Evolutionary conservation across 306 rosid genomes (phyloP), one percentile per base, ranked within the genome.

Genomic region (Fragaria iinumae): DNA sequence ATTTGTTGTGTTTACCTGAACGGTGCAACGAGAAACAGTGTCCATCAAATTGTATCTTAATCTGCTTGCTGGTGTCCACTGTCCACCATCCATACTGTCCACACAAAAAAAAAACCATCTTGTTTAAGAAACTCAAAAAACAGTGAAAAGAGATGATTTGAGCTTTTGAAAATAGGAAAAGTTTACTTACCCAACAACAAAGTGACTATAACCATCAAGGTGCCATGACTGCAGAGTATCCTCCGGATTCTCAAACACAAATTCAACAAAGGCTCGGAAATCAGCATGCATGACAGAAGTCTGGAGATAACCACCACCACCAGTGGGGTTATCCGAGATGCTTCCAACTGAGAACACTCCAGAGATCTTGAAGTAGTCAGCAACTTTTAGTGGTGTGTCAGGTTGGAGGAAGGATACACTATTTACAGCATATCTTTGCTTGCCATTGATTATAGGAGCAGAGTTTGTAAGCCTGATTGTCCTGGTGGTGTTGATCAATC

Each of bases 381-480:
- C 98, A 20, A 93, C 84, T 77, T 93, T 93, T 21, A 93, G 90
- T 8, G 98, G 98, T 3, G 98, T 93, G 79, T 93, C 98, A 11
- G 87, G 74, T 49, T 90, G 91, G 45, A 87, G 79, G 79, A 84
- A 93, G 36, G 98, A 93, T 56, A 87, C 96, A 75, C 97, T 81
- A 38, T 93, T 93, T 55, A 93, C 86, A 49, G 93, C 96, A 78
- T 87, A 90, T 88, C 97, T 88, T 77, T 90, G 98, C 81, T 86
- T 93, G 43, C 91, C 97, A 75, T 87, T 81, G 67, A 93, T 91
- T 60, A 84, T 2, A 12, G 93, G 93, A 79, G 90, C 96, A 57
- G 93, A 83, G 77, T 79, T 93, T 77, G 79, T 82, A 62, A 91
- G 98, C 74, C 85, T 86, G 53, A 93, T 82, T 49, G 97, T 93